Conservation (phyloP, 139 green algal species). For the Marvania coccoides region DNA sequence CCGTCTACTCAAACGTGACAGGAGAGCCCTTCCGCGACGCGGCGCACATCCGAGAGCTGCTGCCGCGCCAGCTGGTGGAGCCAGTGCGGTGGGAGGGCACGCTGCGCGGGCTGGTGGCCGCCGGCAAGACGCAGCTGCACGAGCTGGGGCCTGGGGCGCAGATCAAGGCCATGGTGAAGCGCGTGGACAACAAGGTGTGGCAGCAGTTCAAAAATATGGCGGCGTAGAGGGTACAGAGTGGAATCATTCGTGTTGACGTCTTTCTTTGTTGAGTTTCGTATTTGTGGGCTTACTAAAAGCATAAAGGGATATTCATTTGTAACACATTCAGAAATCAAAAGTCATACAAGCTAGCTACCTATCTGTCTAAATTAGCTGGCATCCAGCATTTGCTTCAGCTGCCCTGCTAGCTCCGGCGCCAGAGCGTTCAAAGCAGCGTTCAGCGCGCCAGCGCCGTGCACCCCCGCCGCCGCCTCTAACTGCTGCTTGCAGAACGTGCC, state of each 20-base stretch:
- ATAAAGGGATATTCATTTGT: too few species aligned
- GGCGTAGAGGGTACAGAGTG: conserved; percentile 21
- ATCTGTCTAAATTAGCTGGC: not conserved
- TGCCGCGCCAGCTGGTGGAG: conserved; percentile 82
- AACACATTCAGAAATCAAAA: not conserved
- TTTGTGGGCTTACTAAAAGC: too few species aligned
- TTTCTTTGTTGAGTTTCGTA: too few species aligned
- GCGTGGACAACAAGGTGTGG: conserved; percentile 60
- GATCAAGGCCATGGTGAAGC: conserved; percentile 92
- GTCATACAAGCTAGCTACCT: not conserved
- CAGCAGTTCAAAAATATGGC: conserved; percentile 60
- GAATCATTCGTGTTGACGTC: too few species aligned
- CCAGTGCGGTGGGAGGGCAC: conserved; percentile 67
- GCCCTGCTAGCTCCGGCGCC: conserved; percentile 4
- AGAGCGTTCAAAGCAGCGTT: conserved; percentile 7
- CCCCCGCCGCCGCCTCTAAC: conserved; percentile 21
- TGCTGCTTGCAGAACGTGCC: conserved; percentile 29
- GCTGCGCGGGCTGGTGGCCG: conserved; percentile 36
- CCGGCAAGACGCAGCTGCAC: conserved; percentile 59
- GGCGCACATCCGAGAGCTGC: conserved; percentile 45
- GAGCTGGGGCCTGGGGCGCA: conserved; percentile 85
- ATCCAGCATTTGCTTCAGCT: conserved; percentile 33
- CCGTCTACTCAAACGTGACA: conserved; percentile 87
- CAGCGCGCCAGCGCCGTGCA: conserved; percentile 15
- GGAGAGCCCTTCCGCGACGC: conserved; percentile 52